A percentile compares a stretch with the other conserved stretches of the same genome.
phyloP scores from a whole-genome alignment of 768 basidiomycete species.

The Naematelia encephala region DNA sequence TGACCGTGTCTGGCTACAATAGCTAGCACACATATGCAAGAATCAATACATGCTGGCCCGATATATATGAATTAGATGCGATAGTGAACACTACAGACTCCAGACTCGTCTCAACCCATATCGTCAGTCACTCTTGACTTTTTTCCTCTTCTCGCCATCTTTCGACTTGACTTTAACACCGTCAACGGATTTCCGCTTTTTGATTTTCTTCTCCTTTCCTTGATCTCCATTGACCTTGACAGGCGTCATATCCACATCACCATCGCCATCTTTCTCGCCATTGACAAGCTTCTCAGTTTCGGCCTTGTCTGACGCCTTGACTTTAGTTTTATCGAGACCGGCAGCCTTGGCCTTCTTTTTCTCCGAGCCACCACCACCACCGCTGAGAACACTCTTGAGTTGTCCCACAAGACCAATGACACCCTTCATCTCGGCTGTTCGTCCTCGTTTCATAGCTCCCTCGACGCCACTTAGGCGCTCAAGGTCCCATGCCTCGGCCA shows the following conservation, averaged over 20 bases:
- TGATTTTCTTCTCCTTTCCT: neutral
- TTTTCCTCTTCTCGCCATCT: slow-evolving; percentile 41
- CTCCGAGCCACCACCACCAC: slow-evolving; percentile 22
- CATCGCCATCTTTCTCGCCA: neutral
- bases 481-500: slow-evolving; percentile 60
- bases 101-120: too few species aligned
- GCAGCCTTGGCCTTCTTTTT: slow-evolving; percentile 22
- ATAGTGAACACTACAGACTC: too few species aligned
- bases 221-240: neutral
- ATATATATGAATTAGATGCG: neutral
- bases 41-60: neutral
- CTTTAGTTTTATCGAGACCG: neutral
- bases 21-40: too few species aligned
- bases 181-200: slow-evolving; percentile 4
- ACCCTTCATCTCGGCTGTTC: slow-evolving; percentile 63
- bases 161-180: slow-evolving; percentile 10
- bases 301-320: slow-evolving; percentile 3
- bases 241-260: neutral
- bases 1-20: too few species aligned
- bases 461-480: slow-evolving; percentile 57
- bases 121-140: slow-evolving; percentile 14
- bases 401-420: slow-evolving; percentile 67
- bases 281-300: slow-evolving; percentile 20
- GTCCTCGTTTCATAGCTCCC: slow-evolving; percentile 57
- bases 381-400: slow-evolving; percentile 52